These are phyloP conservation scores for Patellifolia procumbens DNA, from an alignment of 179 eudicot species.

Conservation along the genomic window DNA sequence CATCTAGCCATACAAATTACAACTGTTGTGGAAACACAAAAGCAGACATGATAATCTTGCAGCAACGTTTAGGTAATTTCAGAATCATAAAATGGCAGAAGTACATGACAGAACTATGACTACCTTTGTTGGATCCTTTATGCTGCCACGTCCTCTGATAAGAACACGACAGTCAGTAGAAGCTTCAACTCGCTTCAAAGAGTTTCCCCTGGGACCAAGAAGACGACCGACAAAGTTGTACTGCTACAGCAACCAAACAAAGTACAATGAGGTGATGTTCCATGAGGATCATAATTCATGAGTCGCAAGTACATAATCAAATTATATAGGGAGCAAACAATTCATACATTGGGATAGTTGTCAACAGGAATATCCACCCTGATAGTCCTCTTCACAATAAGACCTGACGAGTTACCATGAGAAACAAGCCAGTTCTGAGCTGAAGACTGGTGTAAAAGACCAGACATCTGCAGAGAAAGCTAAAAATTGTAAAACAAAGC, in stretches of 20 bases:
- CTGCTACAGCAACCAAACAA: conserved; percentile 47
- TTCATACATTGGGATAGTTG: conserved; percentile 83
- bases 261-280: conserved; percentile 26
- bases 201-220: conserved; percentile 98
- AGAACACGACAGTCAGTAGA: conserved; percentile 95
- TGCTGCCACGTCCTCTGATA: conserved; percentile 98
- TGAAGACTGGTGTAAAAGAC: conserved; percentile 70
- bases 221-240: conserved; percentile 97
- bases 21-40: conserved; percentile 2
- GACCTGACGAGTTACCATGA: conserved; percentile 83
- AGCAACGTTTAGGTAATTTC: neutral
- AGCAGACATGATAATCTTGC: neutral
- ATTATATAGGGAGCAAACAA: conserved; percentile 25
- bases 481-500: conserved; percentile 2
- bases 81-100: neutral
- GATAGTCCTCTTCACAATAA: conserved; percentile 86
- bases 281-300: neutral
- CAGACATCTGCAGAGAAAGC: conserved; percentile 61
- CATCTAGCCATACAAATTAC: neutral
- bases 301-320: neutral
- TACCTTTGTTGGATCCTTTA: conserved; percentile 94
- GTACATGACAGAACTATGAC: conserved; percentile 11
- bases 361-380: conserved; percentile 96
- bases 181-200: conserved; percentile 92
- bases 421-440: conserved; percentile 84